A percentile compares a stretch with the other conserved stretches of the same genome.
These are phyloP conservation scores for Narthecium ossifragum DNA, from an alignment of 106 monocot genomes.

Conservation along the genomic window DNA sequence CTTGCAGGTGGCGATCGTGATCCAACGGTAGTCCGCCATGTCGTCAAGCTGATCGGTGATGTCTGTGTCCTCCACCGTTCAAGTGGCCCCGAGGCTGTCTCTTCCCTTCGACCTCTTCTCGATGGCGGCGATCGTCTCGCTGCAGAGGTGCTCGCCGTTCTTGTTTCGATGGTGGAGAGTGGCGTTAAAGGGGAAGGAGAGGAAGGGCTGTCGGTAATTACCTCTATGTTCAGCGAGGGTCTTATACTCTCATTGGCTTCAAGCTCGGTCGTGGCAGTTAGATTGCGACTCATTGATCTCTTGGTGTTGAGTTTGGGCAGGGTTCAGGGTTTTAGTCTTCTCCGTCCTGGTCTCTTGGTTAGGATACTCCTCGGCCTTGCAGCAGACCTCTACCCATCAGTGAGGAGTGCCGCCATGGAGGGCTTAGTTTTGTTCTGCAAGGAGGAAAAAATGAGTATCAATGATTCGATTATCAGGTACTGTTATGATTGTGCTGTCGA, in stretches of 20 bases:
- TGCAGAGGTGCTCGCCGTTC: conserved; percentile 40
- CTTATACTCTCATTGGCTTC: conserved; percentile 33
- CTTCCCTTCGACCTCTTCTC: conserved; percentile 16
- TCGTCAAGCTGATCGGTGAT: conserved; percentile 20
- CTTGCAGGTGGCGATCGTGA: not conserved
- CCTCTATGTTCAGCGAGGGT: conserved; percentile 21
- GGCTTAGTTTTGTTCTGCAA: conserved; percentile 39
- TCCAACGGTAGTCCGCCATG: conserved; percentile 11
- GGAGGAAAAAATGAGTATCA: conserved; percentile 7
- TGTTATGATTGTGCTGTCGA: conserved; percentile 35
- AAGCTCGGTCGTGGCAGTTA: conserved; percentile 27
- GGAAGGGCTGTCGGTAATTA: conserved; percentile 15
- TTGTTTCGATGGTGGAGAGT: conserved; percentile 19
- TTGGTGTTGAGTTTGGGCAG: conserved; percentile 14
- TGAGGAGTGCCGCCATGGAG: conserved; percentile 35
- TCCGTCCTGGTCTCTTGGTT: conserved; percentile 19
- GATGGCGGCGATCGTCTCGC: conserved; percentile 11
- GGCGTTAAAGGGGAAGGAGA: not conserved
- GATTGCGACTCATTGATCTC: conserved; percentile 33
- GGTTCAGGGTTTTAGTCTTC: not conserved
- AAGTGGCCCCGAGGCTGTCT: not conserved
- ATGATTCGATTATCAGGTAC: conserved; percentile 9
- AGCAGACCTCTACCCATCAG: conserved; percentile 48
- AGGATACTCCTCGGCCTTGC: conserved; percentile 43
- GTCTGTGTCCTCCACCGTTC: conserved; percentile 1